Percentiles rank a stretch among this genome's conserved stretches.
phyloP scores from a whole-genome alignment of 345 rosid species.

The Luvunga scandens region DNA sequence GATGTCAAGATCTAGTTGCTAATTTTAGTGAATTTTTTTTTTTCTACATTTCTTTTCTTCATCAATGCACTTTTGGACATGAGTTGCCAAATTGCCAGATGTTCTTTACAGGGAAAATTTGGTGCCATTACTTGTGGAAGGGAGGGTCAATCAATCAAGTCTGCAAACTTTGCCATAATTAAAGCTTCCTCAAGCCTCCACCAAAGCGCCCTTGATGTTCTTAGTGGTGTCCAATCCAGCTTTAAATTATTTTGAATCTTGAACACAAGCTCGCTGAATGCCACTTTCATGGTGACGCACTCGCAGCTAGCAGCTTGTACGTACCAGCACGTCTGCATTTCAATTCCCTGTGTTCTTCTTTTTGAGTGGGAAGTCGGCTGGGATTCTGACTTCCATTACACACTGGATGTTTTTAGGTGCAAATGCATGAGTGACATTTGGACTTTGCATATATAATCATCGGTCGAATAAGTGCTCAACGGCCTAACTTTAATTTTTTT shows the following conservation, averaged over 20 bases:
- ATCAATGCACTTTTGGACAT: background rate
- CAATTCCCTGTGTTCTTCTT: background rate
- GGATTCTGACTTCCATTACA: constrained; percentile 20
- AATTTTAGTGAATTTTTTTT: background rate
- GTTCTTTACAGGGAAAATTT: constrained; percentile 15
- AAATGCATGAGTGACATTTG: constrained; percentile 5
- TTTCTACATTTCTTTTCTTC: background rate
- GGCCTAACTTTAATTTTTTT: constrained; percentile 6
- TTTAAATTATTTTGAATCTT: constrained; percentile 3
- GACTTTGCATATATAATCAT: background rate
- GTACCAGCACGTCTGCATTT: background rate
- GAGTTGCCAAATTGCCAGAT: constrained; percentile 11
- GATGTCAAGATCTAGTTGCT: background rate
- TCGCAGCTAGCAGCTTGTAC: background rate
- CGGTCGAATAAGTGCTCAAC: background rate
- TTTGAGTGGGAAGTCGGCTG: constrained; percentile 21
- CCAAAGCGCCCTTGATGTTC: background rate
- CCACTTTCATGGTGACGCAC: constrained; percentile 1
- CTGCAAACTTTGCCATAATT: background rate
- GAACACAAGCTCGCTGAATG: background rate
- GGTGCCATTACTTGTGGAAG: constrained; percentile 7
- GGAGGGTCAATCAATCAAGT: constrained; percentile 13
- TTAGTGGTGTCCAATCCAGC: constrained; percentile 21
- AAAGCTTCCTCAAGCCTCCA: constrained; percentile 4
- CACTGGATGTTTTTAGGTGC: background rate